These are phyloP conservation scores for Colletotrichum liriopes DNA, from an alignment of 2,329 filamentous ascomycete genomes.

Conservation along the genomic window DNA sequence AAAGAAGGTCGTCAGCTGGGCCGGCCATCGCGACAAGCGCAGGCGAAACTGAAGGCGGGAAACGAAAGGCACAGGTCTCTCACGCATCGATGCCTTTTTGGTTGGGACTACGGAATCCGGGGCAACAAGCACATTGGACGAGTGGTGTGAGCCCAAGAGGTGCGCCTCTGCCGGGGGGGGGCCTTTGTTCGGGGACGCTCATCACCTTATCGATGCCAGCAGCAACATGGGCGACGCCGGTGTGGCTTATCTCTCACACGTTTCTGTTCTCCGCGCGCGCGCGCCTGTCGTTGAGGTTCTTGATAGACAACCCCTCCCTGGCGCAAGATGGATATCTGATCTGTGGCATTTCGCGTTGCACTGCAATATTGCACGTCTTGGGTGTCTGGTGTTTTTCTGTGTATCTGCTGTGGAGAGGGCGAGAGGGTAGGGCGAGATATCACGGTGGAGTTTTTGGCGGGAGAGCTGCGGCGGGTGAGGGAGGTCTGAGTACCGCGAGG, in stretches of 20 bases:
- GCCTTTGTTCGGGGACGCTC: neutral
- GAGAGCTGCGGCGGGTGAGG: slow-evolving; percentile 5
- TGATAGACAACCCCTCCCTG: neutral
- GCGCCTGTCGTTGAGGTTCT: neutral
- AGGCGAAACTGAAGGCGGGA: neutral
- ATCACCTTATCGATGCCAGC: neutral
- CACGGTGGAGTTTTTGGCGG: neutral
- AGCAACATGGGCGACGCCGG: neutral
- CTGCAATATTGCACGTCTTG: neutral
- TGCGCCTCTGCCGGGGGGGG: neutral
- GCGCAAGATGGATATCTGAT: neutral
- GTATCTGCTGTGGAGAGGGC: slow-evolving; percentile 14
- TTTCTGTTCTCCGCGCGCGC: neutral
- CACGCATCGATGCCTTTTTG: neutral
- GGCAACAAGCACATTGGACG: neutral
- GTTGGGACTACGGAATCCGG: slow-evolving; percentile 8
- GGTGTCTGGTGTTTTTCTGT: neutral
- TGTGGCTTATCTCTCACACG: neutral
- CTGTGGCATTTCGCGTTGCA: neutral
- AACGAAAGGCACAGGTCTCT: neutral
- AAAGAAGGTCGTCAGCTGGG: neutral
- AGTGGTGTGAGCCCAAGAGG: neutral
- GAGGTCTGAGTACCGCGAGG: slow-evolving; percentile 4
- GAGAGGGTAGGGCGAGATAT: slow-evolving; percentile 5
- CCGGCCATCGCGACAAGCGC: slow-evolving; percentile 1